Base-by-base conservation (phyloP, 768 basidiomycete genomes). In the Kwoniella sp. region DNA sequence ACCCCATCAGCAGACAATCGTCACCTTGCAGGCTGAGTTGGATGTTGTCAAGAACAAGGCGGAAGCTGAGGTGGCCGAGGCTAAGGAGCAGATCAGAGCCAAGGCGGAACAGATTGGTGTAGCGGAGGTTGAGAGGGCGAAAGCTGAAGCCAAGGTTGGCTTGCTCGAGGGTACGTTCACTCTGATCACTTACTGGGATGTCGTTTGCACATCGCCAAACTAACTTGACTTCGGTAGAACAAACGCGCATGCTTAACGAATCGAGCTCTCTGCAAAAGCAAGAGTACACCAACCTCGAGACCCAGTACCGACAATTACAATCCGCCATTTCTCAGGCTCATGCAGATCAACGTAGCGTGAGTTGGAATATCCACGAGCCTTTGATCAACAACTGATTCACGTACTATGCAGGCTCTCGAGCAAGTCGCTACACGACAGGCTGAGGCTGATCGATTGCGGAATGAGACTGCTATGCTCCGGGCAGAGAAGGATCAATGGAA, bases 401-500 rank as follows among this genome's bases (percentile, higher is more conserved):
- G 8, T 5, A 6, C 44, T 33, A 40, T 27, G 66, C 85, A 89
- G 58, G 85, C 88, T 36, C 81, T 85, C 17, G 88, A 90, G 48
- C 88, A 90, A 48, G 81, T 90, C 10, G 82, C 85, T 22, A 79
- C 83, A 7, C 83, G 86, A 1, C 86, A 85, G 65, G 82, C 85
- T 25, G 84, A 84, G 24, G 81, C 88, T 17, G 91, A 94, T 66
- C 88, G 90, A 61, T 82, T 92, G 40, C 86, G 91, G 10, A 91
- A 90, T 68, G 94, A 97, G 71, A 86, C 84, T 67, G 89, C 90
- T 1, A 94, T 91, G 77, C 84, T 96, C 19, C 87, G 89, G 47
- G 93, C 92, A 0, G 95, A 98, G 84, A 94, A 92, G 83, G 88
- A 87, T 73, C 90, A 94, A 36, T 92, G 90, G 89, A 90, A 91